Evolutionary conservation across 2,329 filamentous ascomycete species (phyloP).

Genomic region (Pseudocercospora crystallina): DNA sequence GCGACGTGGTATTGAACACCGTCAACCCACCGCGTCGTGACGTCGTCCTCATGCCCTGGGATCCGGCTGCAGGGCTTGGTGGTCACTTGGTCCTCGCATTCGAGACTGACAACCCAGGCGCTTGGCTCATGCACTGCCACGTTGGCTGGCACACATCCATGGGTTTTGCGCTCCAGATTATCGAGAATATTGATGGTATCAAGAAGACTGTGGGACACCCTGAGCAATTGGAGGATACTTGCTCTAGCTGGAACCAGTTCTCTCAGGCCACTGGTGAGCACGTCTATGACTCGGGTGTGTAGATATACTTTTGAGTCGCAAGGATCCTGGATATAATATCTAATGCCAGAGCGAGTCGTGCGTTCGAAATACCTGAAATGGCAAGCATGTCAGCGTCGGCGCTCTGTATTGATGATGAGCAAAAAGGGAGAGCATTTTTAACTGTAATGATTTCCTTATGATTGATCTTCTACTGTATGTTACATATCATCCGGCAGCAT

Average conservation of each 20-base stretch:
- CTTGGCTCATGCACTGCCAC: conserved; percentile 52
- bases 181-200: conserved; percentile 17
- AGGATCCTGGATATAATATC: no score
- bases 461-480: no score
- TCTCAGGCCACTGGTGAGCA: neutral
- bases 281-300: conserved; percentile 2
- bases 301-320: neutral
- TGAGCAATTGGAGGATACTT: neutral
- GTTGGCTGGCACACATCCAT: conserved; percentile 57
- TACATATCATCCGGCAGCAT: no score
- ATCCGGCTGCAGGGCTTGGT: conserved; percentile 14
- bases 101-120: conserved; percentile 53
- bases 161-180: conserved; percentile 29
- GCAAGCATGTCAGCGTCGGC: no score
- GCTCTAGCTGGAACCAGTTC: neutral
- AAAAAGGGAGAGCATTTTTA: no score
- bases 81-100: conserved; percentile 54
- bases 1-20: conserved; percentile 34
- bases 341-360: no score
- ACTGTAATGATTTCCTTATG: no score
- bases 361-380: no score
- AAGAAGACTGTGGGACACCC: neutral
- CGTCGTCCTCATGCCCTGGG: conserved; percentile 45
- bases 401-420: no score
- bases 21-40: conserved; percentile 52